phyloP scores from a whole-genome alignment of 768 basidiomycete genomes.

The Xerocomellus chrysenteron region DNA sequence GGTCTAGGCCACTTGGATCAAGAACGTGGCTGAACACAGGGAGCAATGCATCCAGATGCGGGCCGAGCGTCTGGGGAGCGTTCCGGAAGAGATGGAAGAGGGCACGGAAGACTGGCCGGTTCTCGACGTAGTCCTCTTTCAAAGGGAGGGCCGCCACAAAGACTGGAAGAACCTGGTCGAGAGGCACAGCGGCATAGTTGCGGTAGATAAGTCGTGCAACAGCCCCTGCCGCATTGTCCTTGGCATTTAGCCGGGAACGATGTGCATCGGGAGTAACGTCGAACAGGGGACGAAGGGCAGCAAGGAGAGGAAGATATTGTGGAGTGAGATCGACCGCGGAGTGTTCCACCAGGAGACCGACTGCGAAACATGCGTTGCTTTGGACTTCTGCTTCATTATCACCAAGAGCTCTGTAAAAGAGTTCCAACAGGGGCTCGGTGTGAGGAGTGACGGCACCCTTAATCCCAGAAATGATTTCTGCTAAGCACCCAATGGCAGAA shows the following conservation, averaged over 20 bases:
- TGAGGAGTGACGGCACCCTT: constrained; percentile 82
- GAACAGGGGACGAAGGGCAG: constrained; percentile 81
- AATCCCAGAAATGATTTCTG: constrained; percentile 94
- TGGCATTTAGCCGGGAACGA: constrained; percentile 73
- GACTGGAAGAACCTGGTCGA: constrained; percentile 87
- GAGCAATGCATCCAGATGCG: constrained; percentile 78
- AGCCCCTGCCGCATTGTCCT: constrained; percentile 96
- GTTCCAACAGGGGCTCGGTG: constrained; percentile 76
- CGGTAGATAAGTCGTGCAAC: constrained; percentile 85
- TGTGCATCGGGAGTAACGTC: constrained; percentile 59
- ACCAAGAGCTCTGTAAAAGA: constrained; percentile 79
- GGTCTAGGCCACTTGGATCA: constrained; percentile 69
- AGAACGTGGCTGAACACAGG: constrained; percentile 79
- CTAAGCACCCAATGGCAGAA: constrained; percentile 88
- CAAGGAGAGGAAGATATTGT: constrained; percentile 79
- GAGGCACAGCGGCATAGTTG: constrained; percentile 75
- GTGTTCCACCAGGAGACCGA: constrained; percentile 88
- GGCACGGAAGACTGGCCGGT: constrained; percentile 83
- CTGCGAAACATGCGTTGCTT: constrained; percentile 94
- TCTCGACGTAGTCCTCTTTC: constrained; percentile 86
- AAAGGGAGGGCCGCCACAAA: constrained; percentile 82
- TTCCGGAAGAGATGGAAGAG: constrained; percentile 85
- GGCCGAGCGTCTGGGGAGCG: constrained; percentile 66
- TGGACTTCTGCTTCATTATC: constrained; percentile 92
- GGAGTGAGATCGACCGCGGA: constrained; percentile 75